These are phyloP conservation scores for Crucibulum laeve DNA, from an alignment of 768 basidiomycete genomes.

Conservation along the genomic window DNA sequence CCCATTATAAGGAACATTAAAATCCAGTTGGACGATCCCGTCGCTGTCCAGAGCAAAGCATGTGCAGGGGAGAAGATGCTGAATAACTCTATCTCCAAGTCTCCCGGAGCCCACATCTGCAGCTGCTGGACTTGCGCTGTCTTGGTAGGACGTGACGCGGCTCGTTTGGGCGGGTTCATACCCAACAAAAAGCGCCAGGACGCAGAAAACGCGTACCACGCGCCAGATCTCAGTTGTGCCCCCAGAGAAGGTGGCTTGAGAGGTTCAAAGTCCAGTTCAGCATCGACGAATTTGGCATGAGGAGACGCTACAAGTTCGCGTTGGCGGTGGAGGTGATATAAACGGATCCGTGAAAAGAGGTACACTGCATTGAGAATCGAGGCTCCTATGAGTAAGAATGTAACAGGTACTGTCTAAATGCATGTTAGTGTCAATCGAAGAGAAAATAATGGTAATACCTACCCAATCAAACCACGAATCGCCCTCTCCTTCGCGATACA, in stretches of 20 bases:
- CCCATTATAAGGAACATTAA: conserved; percentile 67
- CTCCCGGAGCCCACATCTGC: conserved; percentile 74
- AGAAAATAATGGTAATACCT: conserved; percentile 15
- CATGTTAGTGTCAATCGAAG: conserved; percentile 8
- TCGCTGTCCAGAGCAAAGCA: conserved; percentile 67
- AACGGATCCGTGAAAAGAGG: conserved; percentile 63
- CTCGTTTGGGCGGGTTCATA: conserved; percentile 40
- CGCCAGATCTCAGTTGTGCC: conserved; percentile 34
- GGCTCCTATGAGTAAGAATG: conserved; percentile 46
- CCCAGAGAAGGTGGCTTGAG: conserved; percentile 39
- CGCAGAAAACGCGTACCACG: conserved; percentile 50
- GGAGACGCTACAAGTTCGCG: conserved; percentile 66
- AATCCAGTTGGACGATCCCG: conserved; percentile 73
- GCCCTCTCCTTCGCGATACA: conserved; percentile 63
- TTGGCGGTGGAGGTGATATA: conserved; percentile 65
- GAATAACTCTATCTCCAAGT: conserved; percentile 66
- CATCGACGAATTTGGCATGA: conserved; percentile 63
- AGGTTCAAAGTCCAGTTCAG: conserved; percentile 41
- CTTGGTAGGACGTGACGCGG: conserved; percentile 33
- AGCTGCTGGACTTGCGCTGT: conserved; percentile 66
- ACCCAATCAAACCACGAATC: conserved; percentile 83
- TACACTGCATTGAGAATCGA: conserved; percentile 61
- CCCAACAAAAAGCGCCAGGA: conserved; percentile 69
- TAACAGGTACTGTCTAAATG: conserved; percentile 60
- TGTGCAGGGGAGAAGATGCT: conserved; percentile 79